Conservation (phyloP, 2,329 filamentous ascomycete genomes). For the Metarhizium brunneum region DNA sequence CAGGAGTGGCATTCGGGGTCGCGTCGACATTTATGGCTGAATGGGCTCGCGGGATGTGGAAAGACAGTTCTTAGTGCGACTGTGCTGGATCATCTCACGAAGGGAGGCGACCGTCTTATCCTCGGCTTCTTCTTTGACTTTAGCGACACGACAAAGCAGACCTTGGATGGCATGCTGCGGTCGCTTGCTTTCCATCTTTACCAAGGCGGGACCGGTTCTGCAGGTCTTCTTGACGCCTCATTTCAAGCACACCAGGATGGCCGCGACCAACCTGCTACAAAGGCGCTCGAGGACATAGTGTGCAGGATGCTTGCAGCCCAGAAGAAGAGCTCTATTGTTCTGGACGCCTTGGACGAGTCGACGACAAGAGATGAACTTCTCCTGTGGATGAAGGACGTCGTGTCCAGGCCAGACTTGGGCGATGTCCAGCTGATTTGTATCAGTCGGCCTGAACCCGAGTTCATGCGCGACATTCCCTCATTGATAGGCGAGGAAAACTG, state of each 20-base stretch:
- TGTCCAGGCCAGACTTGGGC: conserved; percentile 1
- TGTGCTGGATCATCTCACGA: conserved; percentile 8
- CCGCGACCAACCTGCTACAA: background rate
- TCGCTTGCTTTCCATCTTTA: conserved; percentile 15
- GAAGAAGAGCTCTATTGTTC: conserved; percentile 2
- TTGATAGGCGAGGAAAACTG: conserved; percentile 10
- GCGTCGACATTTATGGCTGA: conserved; percentile 12
- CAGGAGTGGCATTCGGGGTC: conserved; percentile 8
- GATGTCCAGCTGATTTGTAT: conserved; percentile 9
- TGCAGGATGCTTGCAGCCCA: conserved; percentile 11
- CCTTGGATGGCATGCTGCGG: conserved; percentile 3
- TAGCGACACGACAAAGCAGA: conserved; percentile 12
- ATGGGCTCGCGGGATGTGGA: conserved; percentile 11
- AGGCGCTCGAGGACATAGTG: background rate
- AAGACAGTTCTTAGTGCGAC: conserved; percentile 12
- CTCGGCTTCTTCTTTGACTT: conserved; percentile 15
- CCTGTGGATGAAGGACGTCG: conserved; percentile 8
- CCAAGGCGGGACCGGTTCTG: background rate
- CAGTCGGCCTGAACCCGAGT: conserved; percentile 12
- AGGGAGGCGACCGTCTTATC: background rate
- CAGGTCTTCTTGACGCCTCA: background rate
- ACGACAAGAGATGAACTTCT: conserved; percentile 11
- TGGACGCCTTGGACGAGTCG: conserved; percentile 17
- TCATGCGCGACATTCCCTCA: conserved; percentile 4
- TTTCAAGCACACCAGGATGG: background rate